These are phyloP conservation scores for Zasmidium angulare DNA, from an alignment of 2,329 filamentous ascomycete species.

Conservation along the genomic window DNA sequence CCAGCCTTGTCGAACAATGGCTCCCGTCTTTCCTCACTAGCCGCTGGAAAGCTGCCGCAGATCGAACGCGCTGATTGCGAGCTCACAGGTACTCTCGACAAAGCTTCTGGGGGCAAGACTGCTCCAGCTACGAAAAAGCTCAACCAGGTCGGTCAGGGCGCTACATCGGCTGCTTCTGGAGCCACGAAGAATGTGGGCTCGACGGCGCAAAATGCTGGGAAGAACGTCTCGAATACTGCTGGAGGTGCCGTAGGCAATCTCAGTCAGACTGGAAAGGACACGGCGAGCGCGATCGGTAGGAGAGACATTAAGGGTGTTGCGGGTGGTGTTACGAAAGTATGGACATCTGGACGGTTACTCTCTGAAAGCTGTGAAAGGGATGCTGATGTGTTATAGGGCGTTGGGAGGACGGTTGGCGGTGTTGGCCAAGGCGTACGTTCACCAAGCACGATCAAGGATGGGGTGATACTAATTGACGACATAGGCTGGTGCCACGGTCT, in stretches of 20 bases:
- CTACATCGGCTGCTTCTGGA: conserved; percentile 35
- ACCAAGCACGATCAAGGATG: not conserved
- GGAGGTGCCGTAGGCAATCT: conserved; percentile 29
- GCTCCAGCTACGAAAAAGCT: conserved; percentile 35
- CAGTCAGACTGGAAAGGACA: conserved; percentile 29
- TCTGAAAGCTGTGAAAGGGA: not conserved
- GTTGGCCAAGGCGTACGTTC: conserved; percentile 19
- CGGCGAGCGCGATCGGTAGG: conserved; percentile 25
- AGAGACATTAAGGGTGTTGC: conserved; percentile 34
- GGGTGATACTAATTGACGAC: conserved; percentile 10
- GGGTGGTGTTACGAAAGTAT: conserved; percentile 21
- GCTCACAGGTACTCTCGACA: conserved; percentile 32
- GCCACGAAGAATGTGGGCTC: conserved; percentile 40
- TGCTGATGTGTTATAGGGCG: conserved; percentile 9
- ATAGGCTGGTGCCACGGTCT: conserved; percentile 26
- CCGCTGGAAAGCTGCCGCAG: conserved; percentile 18
- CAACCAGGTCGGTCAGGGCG: conserved; percentile 35
- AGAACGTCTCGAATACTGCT: conserved; percentile 36
- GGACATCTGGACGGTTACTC: no score
- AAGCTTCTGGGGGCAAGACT: conserved; percentile 32
- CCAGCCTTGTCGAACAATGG: conserved; percentile 20
- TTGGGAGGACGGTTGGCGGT: conserved; percentile 33
- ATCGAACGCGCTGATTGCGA: conserved; percentile 7
- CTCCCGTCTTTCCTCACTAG: conserved; percentile 30
- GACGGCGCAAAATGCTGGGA: conserved; percentile 31